Evolutionary conservation across 345 rosid genomes (phyloP).

Genomic region (Cardamine chenopodiifolia): DNA sequence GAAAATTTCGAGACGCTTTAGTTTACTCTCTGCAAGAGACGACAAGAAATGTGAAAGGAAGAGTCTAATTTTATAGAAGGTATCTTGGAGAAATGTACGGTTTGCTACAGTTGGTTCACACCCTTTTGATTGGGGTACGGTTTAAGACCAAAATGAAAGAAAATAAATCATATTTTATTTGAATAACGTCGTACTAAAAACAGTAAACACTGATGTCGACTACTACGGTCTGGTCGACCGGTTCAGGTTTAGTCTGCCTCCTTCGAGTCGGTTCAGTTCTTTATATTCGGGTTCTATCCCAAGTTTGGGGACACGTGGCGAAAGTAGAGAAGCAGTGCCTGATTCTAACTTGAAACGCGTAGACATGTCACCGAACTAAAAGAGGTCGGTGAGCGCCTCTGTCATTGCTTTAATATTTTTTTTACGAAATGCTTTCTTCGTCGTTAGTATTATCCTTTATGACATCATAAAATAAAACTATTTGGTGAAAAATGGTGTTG

Average conservation of each 20-base stretch:
- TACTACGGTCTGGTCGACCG: background rate
- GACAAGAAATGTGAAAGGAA: conserved; percentile 16
- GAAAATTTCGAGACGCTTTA: conserved; percentile 20
- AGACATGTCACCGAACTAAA: conserved; percentile 30
- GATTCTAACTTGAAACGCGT: conserved; percentile 12
- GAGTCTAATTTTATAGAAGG: conserved; percentile 28
- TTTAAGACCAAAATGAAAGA: background rate
- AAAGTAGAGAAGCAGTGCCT: background rate
- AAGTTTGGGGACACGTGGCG: conserved; percentile 15
- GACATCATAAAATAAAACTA: background rate
- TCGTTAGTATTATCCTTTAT: background rate
- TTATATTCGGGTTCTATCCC: background rate
- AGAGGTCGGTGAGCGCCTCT: conserved; percentile 12
- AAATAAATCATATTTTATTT: background rate
- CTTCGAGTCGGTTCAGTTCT: background rate
- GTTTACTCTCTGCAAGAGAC: background rate
- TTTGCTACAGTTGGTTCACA: conserved; percentile 32
- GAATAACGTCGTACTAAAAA: background rate
- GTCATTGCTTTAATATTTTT: background rate
- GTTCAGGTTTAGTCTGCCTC: background rate
- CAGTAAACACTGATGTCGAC: conserved; percentile 10
- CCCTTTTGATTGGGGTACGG: conserved; percentile 22
- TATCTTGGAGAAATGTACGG: conserved; percentile 6
- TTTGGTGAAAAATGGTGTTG: no score
- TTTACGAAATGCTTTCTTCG: background rate